Conservation (phyloP, 768 basidiomycete species). For the Sistotremastrum niveocremeum region DNA sequence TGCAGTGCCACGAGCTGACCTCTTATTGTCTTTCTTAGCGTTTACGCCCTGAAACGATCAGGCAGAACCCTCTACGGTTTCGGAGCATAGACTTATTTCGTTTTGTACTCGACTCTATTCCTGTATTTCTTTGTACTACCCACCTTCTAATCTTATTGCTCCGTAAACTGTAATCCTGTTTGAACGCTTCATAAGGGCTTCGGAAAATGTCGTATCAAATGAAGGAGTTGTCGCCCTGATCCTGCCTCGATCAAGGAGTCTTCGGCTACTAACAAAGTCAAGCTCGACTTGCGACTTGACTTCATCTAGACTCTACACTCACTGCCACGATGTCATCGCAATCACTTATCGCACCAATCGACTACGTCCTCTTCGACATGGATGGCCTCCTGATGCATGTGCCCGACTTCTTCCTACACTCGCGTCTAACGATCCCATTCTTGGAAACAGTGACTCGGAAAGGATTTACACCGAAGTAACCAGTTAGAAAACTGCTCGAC, state of each 20-base stretch:
- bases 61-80: constrained; percentile 45
- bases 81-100: constrained; percentile 21
- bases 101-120: background rate
- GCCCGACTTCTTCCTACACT: background rate
- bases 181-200: too few relatives aligned
- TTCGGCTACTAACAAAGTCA: too few relatives aligned
- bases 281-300: too few relatives aligned
- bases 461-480: constrained; percentile 65
- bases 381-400: constrained; percentile 33
- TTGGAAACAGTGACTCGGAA: constrained; percentile 41
- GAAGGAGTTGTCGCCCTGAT: too few relatives aligned
- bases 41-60: constrained; percentile 33
- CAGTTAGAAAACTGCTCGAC: constrained; percentile 29
- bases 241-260: too few relatives aligned
- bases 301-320: too few relatives aligned
- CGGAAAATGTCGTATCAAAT: too few relatives aligned
- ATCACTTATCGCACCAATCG: constrained; percentile 15
- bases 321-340: too few relatives aligned
- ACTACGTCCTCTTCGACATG: constrained; percentile 65
- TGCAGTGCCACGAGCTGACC: constrained; percentile 8
- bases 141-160: background rate
- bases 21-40: constrained; percentile 34
- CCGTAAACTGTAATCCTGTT: background rate
- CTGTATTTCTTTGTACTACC: background rate
- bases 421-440: constrained; percentile 47